Percentiles rank a stretch among this genome's conserved stretches.
Evolutionary conservation across 2,329 filamentous ascomycete species (phyloP).

Genomic region (Proliferodiscus dingleyae): DNA sequence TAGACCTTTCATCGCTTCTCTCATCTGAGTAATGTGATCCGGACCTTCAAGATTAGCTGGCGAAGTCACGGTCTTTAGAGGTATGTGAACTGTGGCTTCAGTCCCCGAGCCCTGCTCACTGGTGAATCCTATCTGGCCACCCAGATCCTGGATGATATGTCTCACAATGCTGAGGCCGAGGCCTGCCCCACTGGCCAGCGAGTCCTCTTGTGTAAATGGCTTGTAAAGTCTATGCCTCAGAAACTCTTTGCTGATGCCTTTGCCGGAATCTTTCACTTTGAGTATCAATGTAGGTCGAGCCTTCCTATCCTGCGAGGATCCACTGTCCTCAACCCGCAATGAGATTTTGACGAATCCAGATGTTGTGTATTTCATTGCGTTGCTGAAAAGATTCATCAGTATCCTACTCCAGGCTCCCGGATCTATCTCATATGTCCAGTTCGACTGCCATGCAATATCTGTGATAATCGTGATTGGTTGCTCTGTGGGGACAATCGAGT

Average conservation of each 20-base stretch:
- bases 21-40: slow-evolving; percentile 17
- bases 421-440: slow-evolving; percentile 52
- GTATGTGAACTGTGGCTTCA: slow-evolving; percentile 35
- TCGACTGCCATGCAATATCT: slow-evolving; percentile 43
- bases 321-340: slow-evolving; percentile 29
- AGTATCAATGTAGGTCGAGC: slow-evolving; percentile 29
- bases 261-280: slow-evolving; percentile 57
- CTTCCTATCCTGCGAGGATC: slow-evolving; percentile 12
- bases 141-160: slow-evolving; percentile 53
- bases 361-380: slow-evolving; percentile 58
- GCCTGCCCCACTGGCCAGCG: slow-evolving; percentile 54
- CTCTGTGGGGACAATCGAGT: slow-evolving; percentile 7
- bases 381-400: slow-evolving; percentile 59
- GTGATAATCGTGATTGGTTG: slow-evolving; percentile 42
- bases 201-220: slow-evolving; percentile 59
- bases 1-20: slow-evolving; percentile 13
- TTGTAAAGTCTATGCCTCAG: slow-evolving; percentile 55
- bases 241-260: slow-evolving; percentile 60
- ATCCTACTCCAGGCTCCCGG: slow-evolving; percentile 47
- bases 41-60: slow-evolving; percentile 8
- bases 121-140: slow-evolving; percentile 53
- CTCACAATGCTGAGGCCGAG: slow-evolving; percentile 60
- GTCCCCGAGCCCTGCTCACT: slow-evolving; percentile 51
- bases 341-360: slow-evolving; percentile 45
- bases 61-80: slow-evolving; percentile 13